phyloP scores from a whole-genome alignment of 768 basidiomycete species.

The Pleurotus salmoneostramineus region DNA sequence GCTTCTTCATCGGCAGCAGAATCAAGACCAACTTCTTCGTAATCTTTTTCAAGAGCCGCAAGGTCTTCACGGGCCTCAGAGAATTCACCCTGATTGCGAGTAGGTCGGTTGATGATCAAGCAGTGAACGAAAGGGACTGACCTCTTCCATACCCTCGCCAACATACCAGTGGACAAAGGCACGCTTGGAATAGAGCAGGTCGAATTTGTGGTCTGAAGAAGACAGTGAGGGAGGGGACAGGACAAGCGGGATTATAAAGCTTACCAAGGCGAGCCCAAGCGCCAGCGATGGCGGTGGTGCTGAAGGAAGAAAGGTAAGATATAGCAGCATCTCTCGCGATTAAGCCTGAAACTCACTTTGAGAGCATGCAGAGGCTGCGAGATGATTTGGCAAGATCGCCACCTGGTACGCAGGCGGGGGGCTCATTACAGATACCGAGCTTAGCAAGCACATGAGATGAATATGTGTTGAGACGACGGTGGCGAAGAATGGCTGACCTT shows the following conservation, averaged over 20 bases:
- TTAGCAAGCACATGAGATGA: slow-evolving; percentile 23
- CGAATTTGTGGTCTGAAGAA: slow-evolving; percentile 87
- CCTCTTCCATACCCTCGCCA: slow-evolving; percentile 99
- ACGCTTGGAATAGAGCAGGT: slow-evolving; percentile 95
- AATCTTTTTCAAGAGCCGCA: slow-evolving; percentile 98
- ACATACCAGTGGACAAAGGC: slow-evolving; percentile 95
- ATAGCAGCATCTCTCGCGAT: too few relatives aligned
- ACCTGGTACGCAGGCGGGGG: slow-evolving; percentile 86
- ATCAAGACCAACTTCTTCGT: slow-evolving; percentile 74
- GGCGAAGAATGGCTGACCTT: slow-evolving; percentile 45
- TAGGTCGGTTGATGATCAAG: not conserved
- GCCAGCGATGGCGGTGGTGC: slow-evolving; percentile 89
- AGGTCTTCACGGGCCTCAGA: slow-evolving; percentile 98
- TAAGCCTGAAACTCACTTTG: slow-evolving; percentile 78
- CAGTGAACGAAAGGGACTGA: slow-evolving; percentile 15
- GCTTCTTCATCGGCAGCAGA: slow-evolving; percentile 49
- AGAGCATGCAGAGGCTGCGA: slow-evolving; percentile 96
- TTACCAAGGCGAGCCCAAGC: slow-evolving; percentile 87
- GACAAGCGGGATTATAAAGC: slow-evolving; percentile 12
- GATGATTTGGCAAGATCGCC: slow-evolving; percentile 94
- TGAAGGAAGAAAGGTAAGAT: too few relatives aligned
- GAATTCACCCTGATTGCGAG: slow-evolving; percentile 74
- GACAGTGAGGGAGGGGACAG: slow-evolving; percentile 9
- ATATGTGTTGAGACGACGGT: slow-evolving; percentile 15
- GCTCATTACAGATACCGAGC: slow-evolving; percentile 97